phyloP scores from a whole-genome alignment of 1,284 basidiomycete genomes.

The Cystobasidium sp. region DNA sequence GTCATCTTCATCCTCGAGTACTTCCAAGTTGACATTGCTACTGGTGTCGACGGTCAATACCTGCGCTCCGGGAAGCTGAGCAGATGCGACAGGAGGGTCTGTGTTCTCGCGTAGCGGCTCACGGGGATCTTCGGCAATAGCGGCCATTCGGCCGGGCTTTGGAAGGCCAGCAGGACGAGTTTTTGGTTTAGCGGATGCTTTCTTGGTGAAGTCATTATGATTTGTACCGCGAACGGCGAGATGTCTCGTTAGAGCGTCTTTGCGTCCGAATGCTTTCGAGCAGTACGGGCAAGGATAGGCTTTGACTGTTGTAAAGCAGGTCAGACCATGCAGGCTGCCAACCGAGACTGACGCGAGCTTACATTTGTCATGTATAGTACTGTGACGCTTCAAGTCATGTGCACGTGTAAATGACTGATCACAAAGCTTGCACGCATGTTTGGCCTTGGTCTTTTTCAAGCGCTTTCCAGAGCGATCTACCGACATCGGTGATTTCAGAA shows the following conservation, averaged over 20 bases:
- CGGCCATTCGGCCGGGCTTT: not conserved
- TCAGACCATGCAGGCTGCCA: not conserved
- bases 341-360: not conserved
- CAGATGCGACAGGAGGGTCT: not conserved
- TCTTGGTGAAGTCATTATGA: slow-evolving; percentile 36
- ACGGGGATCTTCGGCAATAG: not conserved
- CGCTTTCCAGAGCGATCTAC: not conserved
- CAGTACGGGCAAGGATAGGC: slow-evolving; percentile 39
- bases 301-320: slow-evolving; percentile 1
- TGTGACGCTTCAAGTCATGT: slow-evolving; percentile 35
- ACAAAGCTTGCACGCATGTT: slow-evolving; percentile 26
- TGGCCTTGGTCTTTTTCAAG: slow-evolving; percentile 13
- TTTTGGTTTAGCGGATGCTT: slow-evolving; percentile 15
- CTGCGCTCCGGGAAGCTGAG: not conserved
- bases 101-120: not conserved
- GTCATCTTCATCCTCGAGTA: too few relatives aligned
- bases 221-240: slow-evolving; percentile 32
- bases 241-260: slow-evolving; percentile 44
- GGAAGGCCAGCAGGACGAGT: not conserved
- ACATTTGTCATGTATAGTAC: slow-evolving; percentile 24
- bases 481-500: not conserved
- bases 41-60: too few relatives aligned
- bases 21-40: too few relatives aligned
- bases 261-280: slow-evolving; percentile 35
- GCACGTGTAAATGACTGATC: slow-evolving; percentile 30